Evolutionary conservation across 2,329 filamentous ascomycete genomes (phyloP), one percentile per base, ranked within the genome.

Genomic region (Fusarium incarnatum): DNA sequence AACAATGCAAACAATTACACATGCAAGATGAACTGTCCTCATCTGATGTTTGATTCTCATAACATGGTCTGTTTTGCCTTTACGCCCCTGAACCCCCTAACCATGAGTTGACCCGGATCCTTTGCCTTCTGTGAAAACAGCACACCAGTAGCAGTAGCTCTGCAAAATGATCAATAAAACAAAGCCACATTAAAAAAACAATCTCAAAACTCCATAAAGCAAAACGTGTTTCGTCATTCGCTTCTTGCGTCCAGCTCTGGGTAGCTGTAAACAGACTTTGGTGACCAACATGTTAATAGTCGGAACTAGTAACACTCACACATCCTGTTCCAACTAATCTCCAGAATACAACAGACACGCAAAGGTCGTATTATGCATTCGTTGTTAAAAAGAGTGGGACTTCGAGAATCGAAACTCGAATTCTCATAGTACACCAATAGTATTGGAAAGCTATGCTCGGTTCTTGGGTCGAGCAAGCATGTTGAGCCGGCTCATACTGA

Each of bases 391-490:
- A 63, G 22, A 34, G 32, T 22, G 16, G n/a, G 47, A 37, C 59
- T 32, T 9, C n/a, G 18, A 27, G 44, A 15, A 56, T 27, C 25
- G 32, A 32, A 45, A 41, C 49, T 65, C 50, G 27, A 22, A 18
- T 9, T 30, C 42, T 56, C 25, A 13, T 44, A 30, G 28, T 45
- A 20, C 34, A 41, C 46, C 47, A 37, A 37, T 23, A 49, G 22
- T 67, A 15, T 53, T 46, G 27, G 37, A 56, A 27, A 55, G n/a
- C 49, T 79, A 87, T 64, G 79, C 85, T 61, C 88, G 83, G 67
- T 83, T 78, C 81, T 90, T 91, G 3, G 88, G 88, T 46, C 83
- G 83, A 48, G 89, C 85, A 25, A 91, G 84, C 85, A 88, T 87
- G 73, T 89, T 87, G 58, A 91, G 81, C 64, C 89, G 83, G 75